Evolutionary conservation across 2,329 filamentous ascomycete species (phyloP), one percentile per base, ranked within the genome.

Genomic region (Diaporthe caulivora): DNA sequence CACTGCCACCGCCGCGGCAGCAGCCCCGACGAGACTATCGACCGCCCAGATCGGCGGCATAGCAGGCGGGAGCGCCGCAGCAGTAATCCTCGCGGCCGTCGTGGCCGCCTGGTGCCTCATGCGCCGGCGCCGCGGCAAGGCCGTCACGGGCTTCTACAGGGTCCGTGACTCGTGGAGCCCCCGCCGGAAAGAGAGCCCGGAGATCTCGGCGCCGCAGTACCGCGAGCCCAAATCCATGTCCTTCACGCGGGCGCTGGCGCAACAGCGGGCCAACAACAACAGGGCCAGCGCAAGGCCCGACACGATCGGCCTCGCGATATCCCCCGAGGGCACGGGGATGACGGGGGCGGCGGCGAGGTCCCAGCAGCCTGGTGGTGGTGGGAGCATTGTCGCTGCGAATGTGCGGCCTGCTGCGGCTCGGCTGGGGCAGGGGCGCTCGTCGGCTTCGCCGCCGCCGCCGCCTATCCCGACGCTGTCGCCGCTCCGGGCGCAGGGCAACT

Each of bases 41-140:
- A 83, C 82, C 9, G 81, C 81, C 5, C 88, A 91, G 75, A 85
- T 92, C 60, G 86, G 86, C 24, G 91, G 91, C 9, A 90, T 93
- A 73, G 83, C 87, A 1, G 83, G 91, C 5, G 91, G 89, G 8
- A 83, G 86, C 15, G 84, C 86, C 6, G 87, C 86, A 6, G 86
- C 86, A 1, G 81, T 87, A 4, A 80, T 85, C 6, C 76, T 92
- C 24, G 87, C 85, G 8, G 77, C 90, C 37, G 84, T 83, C 6
- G 78, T 88, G 5, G 73, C 71, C 3, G 17, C 73, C 18, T 73
- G 55, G 37, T 24, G 70, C 15, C 47, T 58, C 53, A 29, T 62
- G n/a, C 73, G 73, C 17, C 51, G 70, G 31, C 65, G 65, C 13
- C 53, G 51, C 4, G 65, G 67, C 9, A 55, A 64, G 13, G 17